Evolutionary conservation across 768 basidiomycete genomes (phyloP).

Genomic region (Rhizopogon salebrosus): DNA sequence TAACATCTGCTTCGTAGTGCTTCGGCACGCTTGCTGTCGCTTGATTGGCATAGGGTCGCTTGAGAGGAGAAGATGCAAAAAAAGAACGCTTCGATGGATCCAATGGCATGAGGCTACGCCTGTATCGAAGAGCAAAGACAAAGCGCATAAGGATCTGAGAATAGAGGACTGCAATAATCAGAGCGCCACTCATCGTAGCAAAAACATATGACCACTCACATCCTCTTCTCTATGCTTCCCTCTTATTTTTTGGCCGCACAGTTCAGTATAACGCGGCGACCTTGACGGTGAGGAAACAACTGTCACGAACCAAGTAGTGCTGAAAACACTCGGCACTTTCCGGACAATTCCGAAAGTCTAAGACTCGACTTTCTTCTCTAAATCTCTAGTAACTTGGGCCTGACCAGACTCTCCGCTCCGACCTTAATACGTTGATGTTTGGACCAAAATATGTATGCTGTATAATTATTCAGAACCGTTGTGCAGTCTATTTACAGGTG

Average conservation of each 20-base stretch:
- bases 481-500: not conserved
- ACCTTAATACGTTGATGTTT: too few relatives aligned
- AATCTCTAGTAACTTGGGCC: too few relatives aligned
- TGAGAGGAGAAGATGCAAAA: constrained; percentile 25
- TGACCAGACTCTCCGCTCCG: too few relatives aligned
- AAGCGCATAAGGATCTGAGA: constrained; percentile 42
- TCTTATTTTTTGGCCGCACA: not conserved
- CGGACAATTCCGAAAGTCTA: too few relatives aligned
- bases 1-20: constrained; percentile 22
- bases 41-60: constrained; percentile 44
- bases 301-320: not conserved
- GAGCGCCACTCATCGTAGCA: not conserved
- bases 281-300: not conserved
- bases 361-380: too few relatives aligned
- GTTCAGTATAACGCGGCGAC: not conserved
- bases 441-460: too few relatives aligned
- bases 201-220: not conserved
- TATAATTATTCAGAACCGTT: too few relatives aligned
- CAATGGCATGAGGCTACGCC: constrained; percentile 58
- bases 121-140: constrained; percentile 39
- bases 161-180: not conserved
- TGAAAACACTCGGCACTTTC: not conserved
- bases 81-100: constrained; percentile 31
- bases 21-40: constrained; percentile 20
- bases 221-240: not conserved